Evolutionary conservation across 2,329 filamentous ascomycete genomes (phyloP).

Genomic region (Fusarium sp.): DNA sequence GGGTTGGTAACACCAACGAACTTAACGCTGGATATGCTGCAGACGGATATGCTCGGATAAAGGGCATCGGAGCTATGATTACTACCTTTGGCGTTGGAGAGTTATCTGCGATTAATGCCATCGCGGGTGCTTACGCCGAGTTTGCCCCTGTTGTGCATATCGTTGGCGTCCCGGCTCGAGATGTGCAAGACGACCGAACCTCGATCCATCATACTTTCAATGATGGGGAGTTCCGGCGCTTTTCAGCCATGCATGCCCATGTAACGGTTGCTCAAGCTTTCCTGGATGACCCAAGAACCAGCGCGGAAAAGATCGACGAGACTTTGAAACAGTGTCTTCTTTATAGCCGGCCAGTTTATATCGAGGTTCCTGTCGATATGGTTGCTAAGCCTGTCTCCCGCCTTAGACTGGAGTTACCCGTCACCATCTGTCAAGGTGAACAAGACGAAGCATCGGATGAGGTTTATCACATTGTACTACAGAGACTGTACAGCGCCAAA

Average conservation of each 20-base stretch:
- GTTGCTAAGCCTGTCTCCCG: no score
- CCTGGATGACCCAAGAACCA: slow-evolving; percentile 46
- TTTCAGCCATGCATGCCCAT: slow-evolving; percentile 60
- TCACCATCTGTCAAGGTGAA: no score
- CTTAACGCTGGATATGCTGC: slow-evolving; percentile 67
- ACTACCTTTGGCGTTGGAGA: slow-evolving; percentile 72
- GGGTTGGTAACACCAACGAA: slow-evolving; percentile 67
- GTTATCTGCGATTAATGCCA: slow-evolving; percentile 66
- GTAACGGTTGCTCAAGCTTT: slow-evolving; percentile 61
- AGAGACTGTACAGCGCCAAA: slow-evolving; percentile 44
- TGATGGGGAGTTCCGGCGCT: slow-evolving; percentile 63
- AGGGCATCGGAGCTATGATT: slow-evolving; percentile 60
- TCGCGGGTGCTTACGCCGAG: slow-evolving; percentile 68
- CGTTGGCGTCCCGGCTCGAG: slow-evolving; percentile 61
- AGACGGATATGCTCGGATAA: slow-evolving; percentile 67
- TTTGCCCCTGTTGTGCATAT: slow-evolving; percentile 67
- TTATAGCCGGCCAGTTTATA: no score
- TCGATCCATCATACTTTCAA: slow-evolving; percentile 65
- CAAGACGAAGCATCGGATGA: no score
- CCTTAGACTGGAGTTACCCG: no score
- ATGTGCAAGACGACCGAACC: slow-evolving; percentile 54
- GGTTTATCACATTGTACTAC: no score
- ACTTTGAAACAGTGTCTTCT: no score
- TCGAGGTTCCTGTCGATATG: no score
- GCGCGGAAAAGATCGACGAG: no score